A percentile compares a stretch with the other conserved stretches of the same genome.
Evolutionary conservation across 2,329 filamentous ascomycete genomes (phyloP).

Genomic region (Hyphodiscus sp.): DNA sequence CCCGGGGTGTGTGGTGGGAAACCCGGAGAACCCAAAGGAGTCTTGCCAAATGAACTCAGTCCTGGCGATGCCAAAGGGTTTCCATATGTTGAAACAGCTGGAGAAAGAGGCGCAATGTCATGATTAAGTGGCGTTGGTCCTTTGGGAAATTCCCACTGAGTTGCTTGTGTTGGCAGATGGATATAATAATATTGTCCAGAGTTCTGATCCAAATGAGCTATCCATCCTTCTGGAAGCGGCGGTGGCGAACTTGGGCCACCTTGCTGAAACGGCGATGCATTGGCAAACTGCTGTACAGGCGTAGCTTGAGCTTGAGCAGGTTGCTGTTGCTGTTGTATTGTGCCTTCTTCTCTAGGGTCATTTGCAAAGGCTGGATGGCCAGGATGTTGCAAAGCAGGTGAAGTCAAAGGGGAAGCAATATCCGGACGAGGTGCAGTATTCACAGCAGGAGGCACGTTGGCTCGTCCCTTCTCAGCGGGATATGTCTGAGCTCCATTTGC

Average conservation of each 20-base stretch:
- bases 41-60: constrained; percentile 46
- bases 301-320: constrained; percentile 17
- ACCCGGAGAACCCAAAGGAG: constrained; percentile 71
- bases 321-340: constrained; percentile 29
- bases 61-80: constrained; percentile 67
- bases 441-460: constrained; percentile 22
- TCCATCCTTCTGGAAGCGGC: constrained; percentile 95
- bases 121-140: constrained; percentile 84
- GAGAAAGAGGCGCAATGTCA: constrained; percentile 76
- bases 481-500: constrained; percentile 50
- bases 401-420: constrained; percentile 33
- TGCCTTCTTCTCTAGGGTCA: constrained; percentile 51
- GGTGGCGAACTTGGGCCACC: constrained; percentile 76
- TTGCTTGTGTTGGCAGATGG: constrained; percentile 87
- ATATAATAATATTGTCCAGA: constrained; percentile 99
- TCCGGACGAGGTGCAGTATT: constrained; percentile 25
- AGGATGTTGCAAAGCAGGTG: constrained; percentile 42
- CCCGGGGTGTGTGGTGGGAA: constrained; percentile 77
- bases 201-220: constrained; percentile 89
- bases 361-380: constrained; percentile 90
- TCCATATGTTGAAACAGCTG: constrained; percentile 69
- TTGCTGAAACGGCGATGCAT: constrained; percentile 35
- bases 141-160: constrained; percentile 98
- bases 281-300: constrained; percentile 26
- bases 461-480: constrained; percentile 63